phyloP scores from a whole-genome alignment of 805 yeast species.

The Lipomyces yamadae region DNA sequence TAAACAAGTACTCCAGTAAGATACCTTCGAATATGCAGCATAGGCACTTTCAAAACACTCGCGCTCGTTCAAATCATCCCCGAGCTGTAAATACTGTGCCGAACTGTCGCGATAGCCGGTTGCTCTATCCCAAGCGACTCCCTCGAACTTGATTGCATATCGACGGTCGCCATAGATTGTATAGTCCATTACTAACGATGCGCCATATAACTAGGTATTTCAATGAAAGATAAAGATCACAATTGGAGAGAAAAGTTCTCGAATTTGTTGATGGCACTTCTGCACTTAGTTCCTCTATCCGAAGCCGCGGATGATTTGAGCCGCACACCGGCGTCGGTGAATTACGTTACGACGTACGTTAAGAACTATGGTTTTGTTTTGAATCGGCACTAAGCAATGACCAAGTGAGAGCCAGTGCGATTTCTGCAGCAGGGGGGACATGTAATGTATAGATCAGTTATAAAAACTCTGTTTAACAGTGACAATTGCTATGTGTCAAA shows the following conservation, averaged over 20 bases:
- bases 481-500: background rate
- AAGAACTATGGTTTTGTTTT: too few relatives aligned
- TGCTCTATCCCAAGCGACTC: background rate
- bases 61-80: background rate
- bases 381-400: too few relatives aligned
- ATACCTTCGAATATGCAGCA: slow-evolving; percentile 18
- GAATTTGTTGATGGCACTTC: too few relatives aligned
- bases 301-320: too few relatives aligned
- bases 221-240: background rate
- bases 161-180: slow-evolving; percentile 1
- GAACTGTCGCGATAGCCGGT: background rate
- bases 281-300: too few relatives aligned
- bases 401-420: background rate
- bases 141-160: background rate
- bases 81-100: background rate
- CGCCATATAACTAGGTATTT: background rate
- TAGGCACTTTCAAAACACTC: slow-evolving; percentile 17
- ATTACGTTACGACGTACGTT: too few relatives aligned
- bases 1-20: background rate
- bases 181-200: background rate
- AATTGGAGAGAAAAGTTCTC: background rate
- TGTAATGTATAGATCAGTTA: background rate
- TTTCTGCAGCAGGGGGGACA: background rate
- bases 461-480: background rate
- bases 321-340: too few relatives aligned